Percentiles rank a stretch among this genome's conserved stretches.
Evolutionary conservation across 2,329 filamentous ascomycete genomes (phyloP).

Genomic region (Cucurbitaria berberidis): DNA sequence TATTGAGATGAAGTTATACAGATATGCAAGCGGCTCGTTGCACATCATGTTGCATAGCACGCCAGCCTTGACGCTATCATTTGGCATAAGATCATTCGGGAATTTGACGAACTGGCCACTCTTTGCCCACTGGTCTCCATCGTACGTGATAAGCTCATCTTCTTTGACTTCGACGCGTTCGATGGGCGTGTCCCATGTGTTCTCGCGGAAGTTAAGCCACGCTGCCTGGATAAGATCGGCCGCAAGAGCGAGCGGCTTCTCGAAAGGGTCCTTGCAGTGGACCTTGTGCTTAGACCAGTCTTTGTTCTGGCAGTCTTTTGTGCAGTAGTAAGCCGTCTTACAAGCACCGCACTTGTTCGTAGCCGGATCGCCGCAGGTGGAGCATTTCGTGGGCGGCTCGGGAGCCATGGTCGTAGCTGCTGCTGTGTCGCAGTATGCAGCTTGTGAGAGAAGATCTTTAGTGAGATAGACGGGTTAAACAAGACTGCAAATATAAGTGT

Average conservation of each 20-base stretch:
- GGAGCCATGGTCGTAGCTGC: background rate
- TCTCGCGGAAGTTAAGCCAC: slow-evolving; percentile 7
- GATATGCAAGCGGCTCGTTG: slow-evolving; percentile 1
- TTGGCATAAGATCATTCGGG: background rate
- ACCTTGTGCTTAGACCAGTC: slow-evolving; percentile 1
- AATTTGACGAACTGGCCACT: background rate
- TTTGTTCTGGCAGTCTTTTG: background rate
- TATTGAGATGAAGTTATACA: background rate
- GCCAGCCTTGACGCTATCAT: background rate
- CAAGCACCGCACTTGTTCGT: background rate
- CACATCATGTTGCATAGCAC: slow-evolving; percentile 1
- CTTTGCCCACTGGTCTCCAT: slow-evolving; percentile 2
- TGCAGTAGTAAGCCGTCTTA: background rate
- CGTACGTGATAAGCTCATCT: background rate
- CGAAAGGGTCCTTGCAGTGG: background rate
- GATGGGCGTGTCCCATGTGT: slow-evolving; percentile 5
- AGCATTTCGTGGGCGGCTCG: background rate
- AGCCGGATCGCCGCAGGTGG: background rate
- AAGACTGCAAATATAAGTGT: too few relatives aligned
- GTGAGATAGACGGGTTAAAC: too few relatives aligned
- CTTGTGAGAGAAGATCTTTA: too few relatives aligned
- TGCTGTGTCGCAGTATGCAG: background rate
- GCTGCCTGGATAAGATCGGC: slow-evolving; percentile 6
- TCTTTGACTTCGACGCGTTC: background rate
- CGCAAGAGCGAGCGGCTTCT: background rate